These are phyloP conservation scores for Phytopythium ostracodes DNA, from an alignment of 352 stramenopile genomes.

Conservation along the genomic window DNA sequence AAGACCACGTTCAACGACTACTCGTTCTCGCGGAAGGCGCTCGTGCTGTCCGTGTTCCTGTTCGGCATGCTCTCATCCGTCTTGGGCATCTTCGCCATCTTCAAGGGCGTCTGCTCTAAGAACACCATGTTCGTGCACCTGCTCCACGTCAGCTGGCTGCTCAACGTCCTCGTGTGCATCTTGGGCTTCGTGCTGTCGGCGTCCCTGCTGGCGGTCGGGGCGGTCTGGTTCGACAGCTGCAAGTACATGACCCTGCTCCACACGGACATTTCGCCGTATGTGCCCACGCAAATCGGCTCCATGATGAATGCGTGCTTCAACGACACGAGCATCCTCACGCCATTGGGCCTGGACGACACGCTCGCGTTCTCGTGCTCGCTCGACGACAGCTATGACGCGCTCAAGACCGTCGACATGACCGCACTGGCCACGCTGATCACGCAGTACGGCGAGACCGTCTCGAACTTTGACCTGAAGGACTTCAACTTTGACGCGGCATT, in stretches of 20 bases:
- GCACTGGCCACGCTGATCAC: conserved; percentile 30
- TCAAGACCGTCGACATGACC: conserved; percentile 40
- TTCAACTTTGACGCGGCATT: conserved; percentile 60
- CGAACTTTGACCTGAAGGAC: conserved; percentile 46
- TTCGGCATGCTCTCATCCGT: conserved; percentile 66
- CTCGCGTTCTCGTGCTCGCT: conserved; percentile 63
- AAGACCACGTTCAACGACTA: conserved; percentile 68
- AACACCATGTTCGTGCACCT: conserved; percentile 71
- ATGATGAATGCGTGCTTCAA: conserved; percentile 75
- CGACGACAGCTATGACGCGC: conserved; percentile 48
- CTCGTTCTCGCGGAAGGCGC: conserved; percentile 66
- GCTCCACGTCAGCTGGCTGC: conserved; percentile 69
- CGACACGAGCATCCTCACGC: conserved; percentile 53
- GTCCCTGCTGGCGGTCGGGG: conserved; percentile 66
- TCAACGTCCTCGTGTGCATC: conserved; percentile 73
- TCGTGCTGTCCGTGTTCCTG: conserved; percentile 78
- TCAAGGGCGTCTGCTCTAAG: conserved; percentile 73
- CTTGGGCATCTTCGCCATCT: conserved; percentile 59
- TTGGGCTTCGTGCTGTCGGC: conserved; percentile 73
- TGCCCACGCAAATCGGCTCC: conserved; percentile 44
- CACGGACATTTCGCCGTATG: conserved; percentile 67
- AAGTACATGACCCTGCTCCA: conserved; percentile 83
- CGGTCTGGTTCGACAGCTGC: conserved; percentile 78
- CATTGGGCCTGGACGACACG: conserved; percentile 42
- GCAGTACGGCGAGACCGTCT: conserved; percentile 42